Evolutionary conservation across 2,329 filamentous ascomycete species (phyloP).

Genomic region (Claviceps cyperi): DNA sequence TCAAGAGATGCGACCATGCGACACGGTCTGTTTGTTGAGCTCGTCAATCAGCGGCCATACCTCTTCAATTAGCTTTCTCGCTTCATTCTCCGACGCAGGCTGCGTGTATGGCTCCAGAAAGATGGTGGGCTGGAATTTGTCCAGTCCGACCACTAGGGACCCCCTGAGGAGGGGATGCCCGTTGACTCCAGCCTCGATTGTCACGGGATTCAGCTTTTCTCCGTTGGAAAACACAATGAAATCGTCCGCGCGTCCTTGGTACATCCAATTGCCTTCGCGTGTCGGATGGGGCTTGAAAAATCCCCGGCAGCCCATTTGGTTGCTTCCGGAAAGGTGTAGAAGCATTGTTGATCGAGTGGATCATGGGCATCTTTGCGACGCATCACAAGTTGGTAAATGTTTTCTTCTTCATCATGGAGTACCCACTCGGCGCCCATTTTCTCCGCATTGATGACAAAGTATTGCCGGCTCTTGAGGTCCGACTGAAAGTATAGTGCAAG

Average conservation of each 20-base stretch:
- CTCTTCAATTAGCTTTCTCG: slow-evolving; percentile 21
- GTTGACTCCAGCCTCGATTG: slow-evolving; percentile 19
- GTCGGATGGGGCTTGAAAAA: slow-evolving; percentile 22
- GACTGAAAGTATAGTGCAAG: slow-evolving; percentile 21
- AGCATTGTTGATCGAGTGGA: slow-evolving; percentile 19
- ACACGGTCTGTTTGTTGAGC: slow-evolving; percentile 28
- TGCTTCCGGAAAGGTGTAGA: slow-evolving; percentile 21
- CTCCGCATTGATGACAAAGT: slow-evolving; percentile 26
- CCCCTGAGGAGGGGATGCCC: slow-evolving; percentile 15
- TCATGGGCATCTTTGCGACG: slow-evolving; percentile 22
- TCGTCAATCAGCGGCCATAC: slow-evolving; percentile 29
- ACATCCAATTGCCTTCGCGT: slow-evolving; percentile 19
- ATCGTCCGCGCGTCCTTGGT: slow-evolving; percentile 23
- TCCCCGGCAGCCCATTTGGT: slow-evolving; percentile 22
- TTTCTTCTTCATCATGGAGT: slow-evolving; percentile 2
- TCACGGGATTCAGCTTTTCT: slow-evolving; percentile 27
- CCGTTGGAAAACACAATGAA: slow-evolving; percentile 27
- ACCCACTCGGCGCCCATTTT: slow-evolving; percentile 28
- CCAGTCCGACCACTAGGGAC: slow-evolving; percentile 26
- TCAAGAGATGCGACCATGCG: slow-evolving; percentile 30
- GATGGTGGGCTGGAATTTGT: slow-evolving; percentile 30
- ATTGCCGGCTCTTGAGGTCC: slow-evolving; percentile 25
- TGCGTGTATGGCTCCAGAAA: slow-evolving; percentile 28
- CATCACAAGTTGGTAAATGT: slow-evolving; percentile 19
- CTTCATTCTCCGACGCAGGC: slow-evolving; percentile 13